phyloP scores from a whole-genome alignment of 306 rosid species.

The Trichosanthes cucumerina region DNA sequence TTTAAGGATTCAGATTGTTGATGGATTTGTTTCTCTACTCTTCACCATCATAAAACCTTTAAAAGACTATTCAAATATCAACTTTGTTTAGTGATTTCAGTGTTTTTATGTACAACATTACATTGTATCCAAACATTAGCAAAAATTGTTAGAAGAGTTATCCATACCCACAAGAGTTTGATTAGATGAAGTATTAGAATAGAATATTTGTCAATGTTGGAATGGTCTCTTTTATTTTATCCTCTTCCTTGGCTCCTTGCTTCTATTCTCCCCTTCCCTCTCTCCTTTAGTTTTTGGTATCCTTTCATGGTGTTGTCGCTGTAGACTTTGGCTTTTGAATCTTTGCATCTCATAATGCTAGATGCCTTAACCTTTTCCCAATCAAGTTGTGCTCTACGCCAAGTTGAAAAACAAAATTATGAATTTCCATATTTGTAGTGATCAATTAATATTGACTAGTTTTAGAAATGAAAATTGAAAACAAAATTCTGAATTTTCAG shows the following conservation, averaged over 20 bases:
- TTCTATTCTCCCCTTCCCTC: background rate
- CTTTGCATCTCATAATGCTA: conserved; percentile 2
- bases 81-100: background rate
- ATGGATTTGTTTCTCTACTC: background rate
- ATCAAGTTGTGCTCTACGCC: conserved; percentile 1
- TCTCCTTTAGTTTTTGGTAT: background rate
- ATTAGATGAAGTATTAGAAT: background rate
- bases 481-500: background rate
- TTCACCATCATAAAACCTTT: background rate
- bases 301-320: conserved; percentile 7
- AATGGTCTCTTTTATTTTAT: background rate
- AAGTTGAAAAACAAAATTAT: background rate
- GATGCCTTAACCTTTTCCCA: background rate
- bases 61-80: background rate
- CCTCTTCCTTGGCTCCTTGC: background rate
- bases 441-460: too few relatives aligned
- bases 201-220: background rate
- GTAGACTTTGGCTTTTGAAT: background rate
- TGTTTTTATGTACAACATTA: background rate
- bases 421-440: too few relatives aligned
- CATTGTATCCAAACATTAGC: background rate
- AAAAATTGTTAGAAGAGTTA: background rate
- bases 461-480: too few relatives aligned
- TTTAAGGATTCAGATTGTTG: background rate
- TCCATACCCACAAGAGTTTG: background rate